These are phyloP conservation scores for Curvularia lunata DNA, from an alignment of 2,329 filamentous ascomycete genomes.

Conservation along the genomic window DNA sequence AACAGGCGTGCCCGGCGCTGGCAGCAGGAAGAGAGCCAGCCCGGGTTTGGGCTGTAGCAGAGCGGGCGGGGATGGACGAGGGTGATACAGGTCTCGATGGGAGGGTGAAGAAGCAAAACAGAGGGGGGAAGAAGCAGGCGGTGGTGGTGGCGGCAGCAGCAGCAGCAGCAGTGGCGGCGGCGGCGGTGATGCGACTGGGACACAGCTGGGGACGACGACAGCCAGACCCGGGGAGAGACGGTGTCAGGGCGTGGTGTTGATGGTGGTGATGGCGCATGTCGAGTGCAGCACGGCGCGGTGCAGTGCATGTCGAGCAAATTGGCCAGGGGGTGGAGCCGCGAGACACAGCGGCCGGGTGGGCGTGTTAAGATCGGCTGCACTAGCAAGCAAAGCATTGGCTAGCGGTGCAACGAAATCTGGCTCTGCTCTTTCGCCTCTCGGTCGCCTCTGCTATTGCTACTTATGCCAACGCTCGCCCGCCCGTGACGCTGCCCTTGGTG, in stretches of 20 bases:
- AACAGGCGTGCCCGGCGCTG: neutral
- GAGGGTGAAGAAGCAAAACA: neutral
- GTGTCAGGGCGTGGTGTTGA: neutral
- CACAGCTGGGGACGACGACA: no score
- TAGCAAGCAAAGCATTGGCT: conserved; percentile 4
- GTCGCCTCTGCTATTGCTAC: conserved; percentile 2
- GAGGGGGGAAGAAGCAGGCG: neutral
- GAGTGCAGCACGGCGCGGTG: neutral
- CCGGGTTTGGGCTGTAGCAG: neutral
- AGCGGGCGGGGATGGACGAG: neutral
- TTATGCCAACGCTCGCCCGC: conserved; percentile 12
- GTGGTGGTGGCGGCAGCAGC: neutral
- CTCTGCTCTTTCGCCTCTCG: conserved; percentile 11
- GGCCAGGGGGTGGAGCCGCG: conserved; percentile 18
- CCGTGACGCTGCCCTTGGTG: conserved; percentile 10
- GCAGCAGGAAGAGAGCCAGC: neutral
- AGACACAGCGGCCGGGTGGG: conserved; percentile 2
- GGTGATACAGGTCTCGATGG: neutral
- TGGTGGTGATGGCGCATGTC: neutral
- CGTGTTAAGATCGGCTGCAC: conserved; percentile 15
- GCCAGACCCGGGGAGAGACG: no score
- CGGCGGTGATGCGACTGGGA: neutral
- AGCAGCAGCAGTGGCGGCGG: neutral
- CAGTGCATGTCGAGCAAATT: neutral
- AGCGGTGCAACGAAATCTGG: conserved; percentile 14